Evolutionary conservation across 1,284 basidiomycete species (phyloP).

Genomic region (Exsudoporus floridanus): DNA sequence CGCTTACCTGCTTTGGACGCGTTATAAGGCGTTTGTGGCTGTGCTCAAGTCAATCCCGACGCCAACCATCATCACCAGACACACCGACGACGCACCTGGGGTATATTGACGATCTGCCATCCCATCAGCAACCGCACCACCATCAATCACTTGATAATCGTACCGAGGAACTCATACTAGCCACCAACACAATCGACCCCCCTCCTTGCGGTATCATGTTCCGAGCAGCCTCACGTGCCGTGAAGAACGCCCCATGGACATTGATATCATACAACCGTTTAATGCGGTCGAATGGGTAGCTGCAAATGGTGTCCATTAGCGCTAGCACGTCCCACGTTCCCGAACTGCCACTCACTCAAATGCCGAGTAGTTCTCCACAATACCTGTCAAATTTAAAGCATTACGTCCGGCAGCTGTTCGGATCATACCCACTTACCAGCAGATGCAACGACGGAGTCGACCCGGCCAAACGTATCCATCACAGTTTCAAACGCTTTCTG

Average conservation of each 20-base stretch:
- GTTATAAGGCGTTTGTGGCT: constrained; percentile 95
- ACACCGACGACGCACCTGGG: constrained; percentile 50
- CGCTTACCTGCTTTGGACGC: constrained; percentile 81
- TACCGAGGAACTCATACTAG: constrained; percentile 79
- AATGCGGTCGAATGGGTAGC: constrained; percentile 82
- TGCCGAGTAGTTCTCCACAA: constrained; percentile 90
- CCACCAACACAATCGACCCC: constrained; percentile 85
- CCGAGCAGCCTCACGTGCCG: constrained; percentile 88
- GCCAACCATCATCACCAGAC: not conserved
- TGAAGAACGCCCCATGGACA: constrained; percentile 91
- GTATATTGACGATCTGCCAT: constrained; percentile 79
- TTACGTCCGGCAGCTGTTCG: not conserved
- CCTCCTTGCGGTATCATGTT: constrained; percentile 74
- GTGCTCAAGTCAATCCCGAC: constrained; percentile 17
- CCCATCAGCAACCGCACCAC: constrained; percentile 5
- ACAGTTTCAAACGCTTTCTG: constrained; percentile 69
- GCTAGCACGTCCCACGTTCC: not conserved
- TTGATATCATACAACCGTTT: constrained; percentile 89
- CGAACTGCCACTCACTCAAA: constrained; percentile 57
- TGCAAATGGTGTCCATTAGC: constrained; percentile 29
- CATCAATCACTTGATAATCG: constrained; percentile 1
- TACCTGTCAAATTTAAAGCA: constrained; percentile 48
- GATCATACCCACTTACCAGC: constrained; percentile 58
- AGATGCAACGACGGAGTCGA: constrained; percentile 86
- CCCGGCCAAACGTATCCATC: constrained; percentile 73